phyloP scores from a whole-genome alignment of 768 basidiomycete species.

The Bullera alba region DNA sequence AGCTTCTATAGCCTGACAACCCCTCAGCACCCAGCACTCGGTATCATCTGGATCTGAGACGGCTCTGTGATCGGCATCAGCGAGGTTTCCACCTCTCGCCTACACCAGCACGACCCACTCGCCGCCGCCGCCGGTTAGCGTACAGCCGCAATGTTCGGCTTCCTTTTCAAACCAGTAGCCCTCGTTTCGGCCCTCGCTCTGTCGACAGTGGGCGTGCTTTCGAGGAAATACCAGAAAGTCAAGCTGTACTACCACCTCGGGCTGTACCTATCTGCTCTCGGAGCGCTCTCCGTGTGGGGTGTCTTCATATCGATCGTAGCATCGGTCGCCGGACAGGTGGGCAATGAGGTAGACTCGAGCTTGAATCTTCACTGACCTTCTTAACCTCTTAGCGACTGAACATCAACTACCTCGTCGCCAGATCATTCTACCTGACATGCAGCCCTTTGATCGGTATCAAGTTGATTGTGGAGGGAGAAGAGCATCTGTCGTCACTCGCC shows the following conservation, averaged over 20 bases:
- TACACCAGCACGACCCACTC: not conserved
- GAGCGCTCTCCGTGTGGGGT: constrained; percentile 65
- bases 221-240: constrained; percentile 27
- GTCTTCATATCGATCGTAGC: constrained; percentile 57
- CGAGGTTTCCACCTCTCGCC: too few species aligned
- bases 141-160: constrained; percentile 1
- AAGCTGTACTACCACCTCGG: constrained; percentile 59
- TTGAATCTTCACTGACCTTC: constrained; percentile 3
- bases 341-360: constrained; percentile 2
- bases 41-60: too few species aligned
- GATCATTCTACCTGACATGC: constrained; percentile 68
- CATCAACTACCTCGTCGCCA: constrained; percentile 75
- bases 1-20: too few species aligned
- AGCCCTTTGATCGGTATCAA: constrained; percentile 59
- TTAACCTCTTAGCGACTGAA: constrained; percentile 53
- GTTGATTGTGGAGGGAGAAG: constrained; percentile 77
- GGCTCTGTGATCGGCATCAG: too few species aligned
- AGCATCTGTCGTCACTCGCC: constrained; percentile 56
- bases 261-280: constrained; percentile 66
- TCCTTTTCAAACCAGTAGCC: constrained; percentile 35
- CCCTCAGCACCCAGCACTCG: too few species aligned
- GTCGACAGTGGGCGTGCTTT: constrained; percentile 36
- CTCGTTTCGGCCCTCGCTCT: constrained; percentile 33
- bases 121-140: not conserved
- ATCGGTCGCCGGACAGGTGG: constrained; percentile 55